Conservation (phyloP, 2,329 filamentous ascomycete genomes). For the Fusarium newnesense region DNA sequence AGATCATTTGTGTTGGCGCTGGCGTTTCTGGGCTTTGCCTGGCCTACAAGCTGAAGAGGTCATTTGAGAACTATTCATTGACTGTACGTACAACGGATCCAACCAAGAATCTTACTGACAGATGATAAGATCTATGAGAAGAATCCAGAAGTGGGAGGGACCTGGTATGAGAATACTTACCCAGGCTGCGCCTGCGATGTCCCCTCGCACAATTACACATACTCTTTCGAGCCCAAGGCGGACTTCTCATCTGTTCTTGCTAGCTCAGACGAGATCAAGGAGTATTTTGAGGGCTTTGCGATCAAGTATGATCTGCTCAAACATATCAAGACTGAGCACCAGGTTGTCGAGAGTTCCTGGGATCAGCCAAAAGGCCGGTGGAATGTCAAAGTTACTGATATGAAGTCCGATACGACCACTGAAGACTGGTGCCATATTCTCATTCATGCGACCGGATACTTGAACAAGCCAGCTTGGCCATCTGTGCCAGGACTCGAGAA, state of each 20-base stretch:
- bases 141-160: conserved; percentile 1
- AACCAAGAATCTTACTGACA: accelerated
- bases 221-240: conserved; percentile 18
- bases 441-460: conserved; percentile 13
- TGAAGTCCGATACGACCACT: background rate
- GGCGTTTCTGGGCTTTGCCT: conserved; percentile 23
- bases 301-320: background rate
- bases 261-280: background rate
- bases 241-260: conserved; percentile 7
- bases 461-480: conserved; percentile 18
- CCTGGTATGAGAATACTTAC: conserved; percentile 13
- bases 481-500: background rate
- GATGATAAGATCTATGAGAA: conserved; percentile 7
- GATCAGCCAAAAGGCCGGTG: conserved; percentile 3
- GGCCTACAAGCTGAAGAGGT: conserved; percentile 8
- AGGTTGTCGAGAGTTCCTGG: background rate
- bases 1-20: conserved; percentile 22
- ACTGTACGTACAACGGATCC: background rate
- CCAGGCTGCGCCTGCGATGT: conserved; percentile 12
- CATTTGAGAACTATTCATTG: conserved; percentile 6
- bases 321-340: background rate
- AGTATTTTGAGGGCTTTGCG: conserved; percentile 1
- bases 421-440: conserved; percentile 16
- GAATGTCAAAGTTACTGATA: background rate
- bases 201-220: conserved; percentile 7